Evolutionary conservation across 495 filamentous ascomycete genomes (phyloP).

Genomic region (Daldinia vernicosa): DNA sequence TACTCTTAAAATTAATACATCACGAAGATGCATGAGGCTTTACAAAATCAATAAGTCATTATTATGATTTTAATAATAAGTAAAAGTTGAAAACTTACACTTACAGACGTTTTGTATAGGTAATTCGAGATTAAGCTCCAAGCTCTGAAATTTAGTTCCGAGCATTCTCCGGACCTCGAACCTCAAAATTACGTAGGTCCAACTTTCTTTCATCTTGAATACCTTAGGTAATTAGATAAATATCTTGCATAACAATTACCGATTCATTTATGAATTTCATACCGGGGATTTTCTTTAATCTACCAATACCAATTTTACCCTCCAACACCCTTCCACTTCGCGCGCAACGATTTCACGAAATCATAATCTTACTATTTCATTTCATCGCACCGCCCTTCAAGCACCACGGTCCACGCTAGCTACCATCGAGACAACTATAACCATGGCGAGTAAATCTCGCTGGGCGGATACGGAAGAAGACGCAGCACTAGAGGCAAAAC

Average conservation of each 20-base stretch:
- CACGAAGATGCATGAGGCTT: background rate
- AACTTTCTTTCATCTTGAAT: background rate
- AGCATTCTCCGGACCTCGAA: constrained; percentile 27
- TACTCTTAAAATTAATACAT: constrained; percentile 27
- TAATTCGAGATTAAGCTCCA: no score
- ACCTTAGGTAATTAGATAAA: background rate
- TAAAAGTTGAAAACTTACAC: no score
- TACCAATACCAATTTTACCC: background rate
- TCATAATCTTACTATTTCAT: constrained; percentile 5
- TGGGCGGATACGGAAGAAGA: constrained; percentile 89
- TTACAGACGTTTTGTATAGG: no score
- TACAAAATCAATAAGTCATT: background rate
- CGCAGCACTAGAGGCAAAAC: constrained; percentile 72
- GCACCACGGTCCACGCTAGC: background rate
- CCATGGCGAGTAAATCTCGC: constrained; percentile 78
- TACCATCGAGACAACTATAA: constrained; percentile 15
- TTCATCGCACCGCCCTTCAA: background rate
- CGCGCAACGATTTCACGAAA: constrained; percentile 6
- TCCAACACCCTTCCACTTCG: background rate
- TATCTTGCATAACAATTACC: background rate
- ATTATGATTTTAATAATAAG: background rate
- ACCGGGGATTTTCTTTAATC: background rate
- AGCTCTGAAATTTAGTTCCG: constrained; percentile 27
- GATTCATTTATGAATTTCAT: background rate
- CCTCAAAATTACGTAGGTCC: constrained; percentile 30